These are phyloP conservation scores for Rusavskia elegans DNA, from an alignment of 495 filamentous ascomycete species.

Conservation along the genomic window DNA sequence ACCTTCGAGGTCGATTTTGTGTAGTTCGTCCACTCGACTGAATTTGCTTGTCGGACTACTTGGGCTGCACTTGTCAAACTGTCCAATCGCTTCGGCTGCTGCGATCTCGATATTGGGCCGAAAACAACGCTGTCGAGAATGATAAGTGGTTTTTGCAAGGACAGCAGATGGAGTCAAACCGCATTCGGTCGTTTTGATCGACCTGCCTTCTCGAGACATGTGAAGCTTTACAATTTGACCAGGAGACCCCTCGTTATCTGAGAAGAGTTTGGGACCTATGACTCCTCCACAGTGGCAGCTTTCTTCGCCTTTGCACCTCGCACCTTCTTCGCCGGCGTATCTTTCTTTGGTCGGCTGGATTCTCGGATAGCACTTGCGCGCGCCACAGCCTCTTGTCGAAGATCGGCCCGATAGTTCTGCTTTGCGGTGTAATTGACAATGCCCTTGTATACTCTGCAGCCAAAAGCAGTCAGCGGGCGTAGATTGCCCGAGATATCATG, in stretches of 20 bases:
- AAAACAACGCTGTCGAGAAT: too few species aligned
- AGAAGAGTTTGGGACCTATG: neutral
- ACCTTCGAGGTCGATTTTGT: too few species aligned
- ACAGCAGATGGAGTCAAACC: too few species aligned
- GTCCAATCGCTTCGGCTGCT: too few species aligned
- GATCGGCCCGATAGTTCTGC: constrained; percentile 70
- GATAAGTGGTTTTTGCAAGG: too few species aligned
- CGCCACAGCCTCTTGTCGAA: constrained; percentile 73
- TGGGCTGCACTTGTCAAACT: too few species aligned
- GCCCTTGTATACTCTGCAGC: constrained; percentile 66
- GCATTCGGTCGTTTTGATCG: too few species aligned
- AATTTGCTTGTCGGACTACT: too few species aligned
- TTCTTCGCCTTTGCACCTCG: constrained; percentile 71
- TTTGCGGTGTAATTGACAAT: constrained; percentile 69
- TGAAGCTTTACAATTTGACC: too few species aligned
- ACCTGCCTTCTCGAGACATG: too few species aligned
- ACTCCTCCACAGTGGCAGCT: constrained; percentile 36
- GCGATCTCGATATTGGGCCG: too few species aligned
- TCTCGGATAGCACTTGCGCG: constrained; percentile 75
- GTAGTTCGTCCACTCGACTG: too few species aligned
- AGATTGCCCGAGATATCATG: neutral
- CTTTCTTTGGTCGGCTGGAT: constrained; percentile 67
- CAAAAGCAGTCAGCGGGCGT: neutral
- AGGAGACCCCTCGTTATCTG: neutral
- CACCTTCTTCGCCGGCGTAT: constrained; percentile 50